Percentiles rank a stretch among this genome's conserved stretches.
Evolutionary conservation across 225 moss, liverwort and hornwort genomes (phyloP).

Genomic region (Physcomitrellopsis africana): DNA sequence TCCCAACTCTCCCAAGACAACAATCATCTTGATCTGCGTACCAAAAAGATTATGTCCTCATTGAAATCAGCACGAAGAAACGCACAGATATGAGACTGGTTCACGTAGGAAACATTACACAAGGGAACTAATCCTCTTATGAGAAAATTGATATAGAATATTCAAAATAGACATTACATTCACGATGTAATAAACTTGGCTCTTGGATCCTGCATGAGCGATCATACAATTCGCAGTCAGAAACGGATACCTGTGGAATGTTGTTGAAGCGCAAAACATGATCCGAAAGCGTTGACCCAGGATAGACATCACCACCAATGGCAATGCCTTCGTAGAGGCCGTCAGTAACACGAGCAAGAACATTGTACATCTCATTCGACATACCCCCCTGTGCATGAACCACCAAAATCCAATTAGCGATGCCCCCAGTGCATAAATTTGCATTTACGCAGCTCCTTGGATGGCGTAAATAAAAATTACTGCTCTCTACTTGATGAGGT

Average conservation of each 20-base stretch:
- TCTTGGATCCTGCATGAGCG: not conserved
- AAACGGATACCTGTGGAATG: conserved; percentile 60
- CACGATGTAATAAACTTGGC: not conserved
- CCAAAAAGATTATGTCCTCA: not conserved
- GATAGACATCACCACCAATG: conserved; percentile 81
- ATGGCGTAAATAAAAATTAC: not conserved
- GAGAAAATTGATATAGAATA: not conserved
- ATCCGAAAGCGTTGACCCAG: conserved; percentile 78
- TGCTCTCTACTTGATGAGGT: not conserved
- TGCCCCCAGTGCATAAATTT: not conserved
- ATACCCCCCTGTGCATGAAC: conserved; percentile 57
- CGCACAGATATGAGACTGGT: not conserved
- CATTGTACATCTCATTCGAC: conserved; percentile 87
- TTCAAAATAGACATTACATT: not conserved
- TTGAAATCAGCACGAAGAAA: not conserved
- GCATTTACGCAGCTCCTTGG: not conserved
- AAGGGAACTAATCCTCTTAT: not conserved
- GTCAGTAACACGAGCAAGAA: conserved; percentile 80
- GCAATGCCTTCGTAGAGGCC: conserved; percentile 83
- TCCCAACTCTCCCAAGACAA: conserved; percentile 80
- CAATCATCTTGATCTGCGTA: conserved; percentile 71
- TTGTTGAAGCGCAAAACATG: conserved; percentile 88
- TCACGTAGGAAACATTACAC: not conserved
- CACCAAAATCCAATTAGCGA: not conserved
- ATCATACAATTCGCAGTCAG: not conserved